Percentiles rank a stretch among this genome's conserved stretches.
phyloP scores from a whole-genome alignment of 2,329 filamentous ascomycete genomes.

The Pseudogymnoascus destructans region DNA sequence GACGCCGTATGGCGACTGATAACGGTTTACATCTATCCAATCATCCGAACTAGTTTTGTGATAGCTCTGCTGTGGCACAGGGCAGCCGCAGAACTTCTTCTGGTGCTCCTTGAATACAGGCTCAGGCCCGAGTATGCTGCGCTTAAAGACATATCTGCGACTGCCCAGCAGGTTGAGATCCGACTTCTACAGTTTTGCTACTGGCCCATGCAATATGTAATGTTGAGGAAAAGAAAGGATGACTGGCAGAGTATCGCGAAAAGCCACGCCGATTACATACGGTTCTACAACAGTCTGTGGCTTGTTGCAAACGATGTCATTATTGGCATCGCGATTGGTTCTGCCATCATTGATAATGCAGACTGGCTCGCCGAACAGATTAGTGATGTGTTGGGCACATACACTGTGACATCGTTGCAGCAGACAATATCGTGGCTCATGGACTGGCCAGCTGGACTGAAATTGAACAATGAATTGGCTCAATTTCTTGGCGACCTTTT shows the following conservation, averaged over 20 bases:
- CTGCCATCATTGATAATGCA: constrained; percentile 93
- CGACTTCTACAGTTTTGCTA: constrained; percentile 96
- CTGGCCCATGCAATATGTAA: constrained; percentile 94
- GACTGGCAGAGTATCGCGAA: constrained; percentile 95
- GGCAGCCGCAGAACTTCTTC: constrained; percentile 62
- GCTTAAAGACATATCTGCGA: constrained; percentile 89
- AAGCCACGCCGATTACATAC: constrained; percentile 93
- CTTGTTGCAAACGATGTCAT: constrained; percentile 97
- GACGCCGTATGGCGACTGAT: constrained; percentile 57
- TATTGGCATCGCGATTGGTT: constrained; percentile 90
- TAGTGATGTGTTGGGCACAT: constrained; percentile 59
- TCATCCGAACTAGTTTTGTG: constrained; percentile 62
- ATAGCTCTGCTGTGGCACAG: constrained; percentile 67
- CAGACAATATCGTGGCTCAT: constrained; percentile 90
- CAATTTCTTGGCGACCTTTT: constrained; percentile 92
- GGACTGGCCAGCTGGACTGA: constrained; percentile 88
- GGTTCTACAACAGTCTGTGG: constrained; percentile 98
- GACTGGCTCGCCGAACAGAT: constrained; percentile 71
- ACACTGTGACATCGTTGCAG: constrained; percentile 79
- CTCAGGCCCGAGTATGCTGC: constrained; percentile 65
- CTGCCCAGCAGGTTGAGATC: constrained; percentile 94
- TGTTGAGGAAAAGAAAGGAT: constrained; percentile 72
- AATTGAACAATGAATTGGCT: constrained; percentile 86
- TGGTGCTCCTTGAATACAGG: constrained; percentile 75
- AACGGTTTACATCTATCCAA: constrained; percentile 63